Conservation (phyloP, 2,329 filamentous ascomycete species). For the Aspergillus neotritici region DNA sequence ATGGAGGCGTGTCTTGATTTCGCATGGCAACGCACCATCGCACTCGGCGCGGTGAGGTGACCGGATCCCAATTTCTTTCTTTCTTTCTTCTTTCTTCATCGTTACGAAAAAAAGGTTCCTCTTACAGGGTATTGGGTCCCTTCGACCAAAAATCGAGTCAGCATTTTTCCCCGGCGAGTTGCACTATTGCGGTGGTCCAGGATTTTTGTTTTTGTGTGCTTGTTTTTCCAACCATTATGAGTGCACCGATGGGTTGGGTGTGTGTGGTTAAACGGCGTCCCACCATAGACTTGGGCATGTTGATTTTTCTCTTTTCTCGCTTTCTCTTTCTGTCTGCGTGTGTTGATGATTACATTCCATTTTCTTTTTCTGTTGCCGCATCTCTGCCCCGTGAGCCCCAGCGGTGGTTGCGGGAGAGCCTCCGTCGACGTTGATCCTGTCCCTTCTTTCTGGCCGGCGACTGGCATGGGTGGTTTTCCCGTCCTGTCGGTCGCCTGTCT, state of each 20-base stretch:
- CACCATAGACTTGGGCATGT: slow-evolving; percentile 40
- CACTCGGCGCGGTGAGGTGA: slow-evolving; percentile 4
- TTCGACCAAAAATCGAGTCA: slow-evolving; percentile 17
- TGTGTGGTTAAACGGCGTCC: slow-evolving; percentile 36
- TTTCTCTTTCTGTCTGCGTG: slow-evolving; percentile 12
- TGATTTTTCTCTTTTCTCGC: slow-evolving; percentile 18
- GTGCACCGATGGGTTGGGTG: slow-evolving; percentile 30
- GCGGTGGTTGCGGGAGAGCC: slow-evolving; percentile 22
- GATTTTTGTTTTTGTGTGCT: slow-evolving; percentile 17
- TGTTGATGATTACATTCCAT: no score
- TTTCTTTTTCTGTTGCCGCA: slow-evolving; percentile 5
- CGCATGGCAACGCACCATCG: not conserved
- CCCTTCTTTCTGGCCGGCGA: slow-evolving; percentile 7
- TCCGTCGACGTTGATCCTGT: slow-evolving; percentile 11
- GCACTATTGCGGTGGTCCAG: slow-evolving; percentile 26
- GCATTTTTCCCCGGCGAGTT: slow-evolving; percentile 27
- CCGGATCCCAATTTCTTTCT: slow-evolving; percentile 5
- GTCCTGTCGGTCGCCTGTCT: slow-evolving; percentile 5
- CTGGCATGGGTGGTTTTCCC: slow-evolving; percentile 10
- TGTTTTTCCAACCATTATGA: slow-evolving; percentile 24
- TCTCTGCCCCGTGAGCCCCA: slow-evolving; percentile 18
- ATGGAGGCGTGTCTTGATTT: no score
- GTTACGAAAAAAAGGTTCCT: slow-evolving; percentile 12
- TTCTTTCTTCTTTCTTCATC: slow-evolving; percentile 4
- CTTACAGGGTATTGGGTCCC: slow-evolving; percentile 9